Conservation (phyloP, 345 rosid species). For the Pugionium dolabratum region DNA sequence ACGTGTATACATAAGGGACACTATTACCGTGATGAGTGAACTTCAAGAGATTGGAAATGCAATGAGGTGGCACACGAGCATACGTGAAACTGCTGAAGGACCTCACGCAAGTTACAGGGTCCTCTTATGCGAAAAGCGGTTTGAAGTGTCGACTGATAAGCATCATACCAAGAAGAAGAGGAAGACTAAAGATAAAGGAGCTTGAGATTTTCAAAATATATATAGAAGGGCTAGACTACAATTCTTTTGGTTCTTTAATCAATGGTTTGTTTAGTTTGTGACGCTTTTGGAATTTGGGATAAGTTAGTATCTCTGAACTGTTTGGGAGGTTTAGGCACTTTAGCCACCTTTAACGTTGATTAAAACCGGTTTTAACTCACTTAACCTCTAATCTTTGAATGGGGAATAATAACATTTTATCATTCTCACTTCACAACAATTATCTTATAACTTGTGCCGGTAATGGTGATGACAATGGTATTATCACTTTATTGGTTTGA, state of each 20-base stretch:
- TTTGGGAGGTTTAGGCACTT: background rate
- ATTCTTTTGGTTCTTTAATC: background rate
- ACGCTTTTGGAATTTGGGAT: conserved; percentile 5
- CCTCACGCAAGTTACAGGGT: conserved; percentile 93
- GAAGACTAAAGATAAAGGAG: conserved; percentile 32
- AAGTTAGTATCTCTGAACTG: background rate
- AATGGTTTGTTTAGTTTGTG: conserved; percentile 10
- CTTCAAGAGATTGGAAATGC: conserved; percentile 76
- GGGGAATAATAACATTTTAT: too few relatives aligned
- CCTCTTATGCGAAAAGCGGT: conserved; percentile 70
- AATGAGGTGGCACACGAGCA: conserved; percentile 68
- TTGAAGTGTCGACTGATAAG: conserved; percentile 28
- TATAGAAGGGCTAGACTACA: background rate
- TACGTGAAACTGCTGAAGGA: conserved; percentile 90
- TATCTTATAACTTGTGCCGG: too few relatives aligned
- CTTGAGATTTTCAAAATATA: conserved; percentile 7
- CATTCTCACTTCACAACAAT: too few relatives aligned
- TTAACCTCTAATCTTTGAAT: background rate
- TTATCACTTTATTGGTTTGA: too few relatives aligned
- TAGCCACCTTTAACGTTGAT: background rate
- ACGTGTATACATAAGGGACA: conserved; percentile 76
- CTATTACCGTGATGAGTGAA: conserved; percentile 70
- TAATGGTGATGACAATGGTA: too few relatives aligned
- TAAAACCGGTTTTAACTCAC: background rate
- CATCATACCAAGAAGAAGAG: conserved; percentile 27